These are phyloP conservation scores for Wickerhamomyces strasburgensis DNA, from an alignment of 805 yeast genomes.

Conservation along the genomic window DNA sequence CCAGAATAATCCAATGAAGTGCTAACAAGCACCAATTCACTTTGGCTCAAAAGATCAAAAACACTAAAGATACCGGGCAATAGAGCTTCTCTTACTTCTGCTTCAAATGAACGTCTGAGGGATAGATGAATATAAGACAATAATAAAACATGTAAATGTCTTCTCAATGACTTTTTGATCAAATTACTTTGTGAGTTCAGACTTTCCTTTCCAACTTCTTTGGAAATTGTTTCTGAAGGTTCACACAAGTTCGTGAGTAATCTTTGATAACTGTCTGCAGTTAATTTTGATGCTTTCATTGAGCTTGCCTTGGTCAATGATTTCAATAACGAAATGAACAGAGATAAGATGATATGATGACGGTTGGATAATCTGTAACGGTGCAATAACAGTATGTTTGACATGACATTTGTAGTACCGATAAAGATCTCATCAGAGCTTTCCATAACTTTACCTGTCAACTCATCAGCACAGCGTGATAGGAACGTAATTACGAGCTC, in stretches of 20 bases:
- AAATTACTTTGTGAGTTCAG: constrained; percentile 52
- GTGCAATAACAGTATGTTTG: constrained; percentile 61
- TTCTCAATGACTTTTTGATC: constrained; percentile 58
- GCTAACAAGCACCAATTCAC: constrained; percentile 60
- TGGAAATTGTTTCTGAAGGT: constrained; percentile 39
- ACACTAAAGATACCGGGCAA: constrained; percentile 53
- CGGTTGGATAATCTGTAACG: constrained; percentile 67
- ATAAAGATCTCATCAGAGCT: constrained; percentile 20
- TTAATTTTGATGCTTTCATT: constrained; percentile 13
- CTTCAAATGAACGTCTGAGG: constrained; percentile 43
- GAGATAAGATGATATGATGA: constrained; percentile 56
- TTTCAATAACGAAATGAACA: constrained; percentile 47
- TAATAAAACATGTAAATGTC: constrained; percentile 54
- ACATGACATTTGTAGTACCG: constrained; percentile 42
- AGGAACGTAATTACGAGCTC: constrained; percentile 48
- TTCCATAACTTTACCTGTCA: not conserved
- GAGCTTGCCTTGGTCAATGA: constrained; percentile 32
- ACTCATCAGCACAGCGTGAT: constrained; percentile 22
- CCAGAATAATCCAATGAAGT: constrained; percentile 66
- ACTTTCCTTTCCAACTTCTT: constrained; percentile 27
- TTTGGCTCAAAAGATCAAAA: constrained; percentile 63
- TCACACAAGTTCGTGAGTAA: constrained; percentile 68
- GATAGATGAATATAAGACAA: constrained; percentile 53
- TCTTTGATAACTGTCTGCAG: constrained; percentile 51
- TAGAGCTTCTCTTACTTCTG: constrained; percentile 43